phyloP scores from a whole-genome alignment of 139 green algal species.

The Chlamydomonas sp. region DNA sequence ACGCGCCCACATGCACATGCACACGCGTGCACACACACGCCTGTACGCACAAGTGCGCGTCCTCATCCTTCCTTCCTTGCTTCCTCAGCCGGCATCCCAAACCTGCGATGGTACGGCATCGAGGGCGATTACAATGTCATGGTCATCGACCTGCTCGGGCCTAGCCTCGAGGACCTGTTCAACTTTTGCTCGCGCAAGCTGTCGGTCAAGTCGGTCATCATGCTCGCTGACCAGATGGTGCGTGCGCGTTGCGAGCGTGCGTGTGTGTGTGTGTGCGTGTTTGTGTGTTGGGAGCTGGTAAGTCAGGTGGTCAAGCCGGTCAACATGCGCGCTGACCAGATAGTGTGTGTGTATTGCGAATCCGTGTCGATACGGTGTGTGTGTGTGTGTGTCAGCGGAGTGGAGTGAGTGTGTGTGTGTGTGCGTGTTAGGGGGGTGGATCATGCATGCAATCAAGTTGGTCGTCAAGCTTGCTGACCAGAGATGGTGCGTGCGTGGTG shows the following conservation, averaged over 20 bases:
- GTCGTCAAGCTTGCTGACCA: too few relatives aligned
- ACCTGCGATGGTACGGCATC: slow-evolving; percentile 95
- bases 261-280: neutral
- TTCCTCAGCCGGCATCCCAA: slow-evolving; percentile 88
- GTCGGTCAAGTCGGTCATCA: slow-evolving; percentile 94
- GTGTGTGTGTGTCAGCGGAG: neutral
- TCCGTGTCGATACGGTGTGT: neutral
- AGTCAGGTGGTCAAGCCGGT: neutral
- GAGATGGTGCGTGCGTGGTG: too few relatives aligned
- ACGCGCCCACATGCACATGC: too few relatives aligned
- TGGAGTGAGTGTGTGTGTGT: neutral
- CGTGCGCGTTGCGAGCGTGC: slow-evolving; percentile 6
- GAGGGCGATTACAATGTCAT: slow-evolving; percentile 99
- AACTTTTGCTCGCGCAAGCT: slow-evolving; percentile 99
- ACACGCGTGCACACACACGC: too few relatives aligned
- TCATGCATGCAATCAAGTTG: too few relatives aligned
- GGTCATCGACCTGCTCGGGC: slow-evolving; percentile 97
- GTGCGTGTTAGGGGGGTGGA: too few relatives aligned
- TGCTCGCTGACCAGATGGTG: slow-evolving; percentile 98
- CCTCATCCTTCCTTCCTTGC: neutral
- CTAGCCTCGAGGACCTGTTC: slow-evolving; percentile 96
- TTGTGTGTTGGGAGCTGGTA: neutral
- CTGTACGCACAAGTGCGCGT: too few relatives aligned
- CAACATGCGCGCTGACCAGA: neutral
- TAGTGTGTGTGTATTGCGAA: neutral